Evolutionary conservation across 306 rosid species (phyloP).

Genomic region (Cajanus cajan): DNA sequence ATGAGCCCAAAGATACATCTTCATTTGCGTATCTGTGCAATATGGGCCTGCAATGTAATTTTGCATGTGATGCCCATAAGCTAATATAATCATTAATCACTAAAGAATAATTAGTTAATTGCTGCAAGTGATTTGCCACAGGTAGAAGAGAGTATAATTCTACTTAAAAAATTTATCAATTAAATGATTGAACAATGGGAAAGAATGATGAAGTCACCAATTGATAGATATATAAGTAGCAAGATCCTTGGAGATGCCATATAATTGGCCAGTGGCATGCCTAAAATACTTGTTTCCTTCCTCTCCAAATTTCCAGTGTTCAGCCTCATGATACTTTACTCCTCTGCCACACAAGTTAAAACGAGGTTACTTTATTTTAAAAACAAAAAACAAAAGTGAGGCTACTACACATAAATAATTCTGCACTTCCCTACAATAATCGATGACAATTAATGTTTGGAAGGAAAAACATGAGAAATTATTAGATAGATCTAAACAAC

Average conservation of each 20-base stretch:
- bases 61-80: background rate
- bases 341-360: constrained; percentile 47
- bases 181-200: background rate
- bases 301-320: constrained; percentile 91
- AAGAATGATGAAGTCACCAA: constrained; percentile 40
- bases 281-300: constrained; percentile 92
- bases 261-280: constrained; percentile 97
- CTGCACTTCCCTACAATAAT: background rate
- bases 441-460: background rate
- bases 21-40: constrained; percentile 87
- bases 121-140: too few relatives aligned
- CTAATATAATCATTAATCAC: background rate
- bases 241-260: constrained; percentile 86
- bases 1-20: constrained; percentile 86
- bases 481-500: too few relatives aligned
- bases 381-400: too few relatives aligned
- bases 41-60: constrained; percentile 54
- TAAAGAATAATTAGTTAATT: background rate
- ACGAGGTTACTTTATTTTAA: background rate
- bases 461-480: too few relatives aligned
- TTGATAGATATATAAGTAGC: constrained; percentile 75
- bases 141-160: background rate
- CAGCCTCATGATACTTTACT: constrained; percentile 85
- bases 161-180: background rate
- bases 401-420: background rate